These are phyloP conservation scores for Skeletonema menzelii DNA, from an alignment of 108 stramenopile species.

Conservation along the genomic window DNA sequence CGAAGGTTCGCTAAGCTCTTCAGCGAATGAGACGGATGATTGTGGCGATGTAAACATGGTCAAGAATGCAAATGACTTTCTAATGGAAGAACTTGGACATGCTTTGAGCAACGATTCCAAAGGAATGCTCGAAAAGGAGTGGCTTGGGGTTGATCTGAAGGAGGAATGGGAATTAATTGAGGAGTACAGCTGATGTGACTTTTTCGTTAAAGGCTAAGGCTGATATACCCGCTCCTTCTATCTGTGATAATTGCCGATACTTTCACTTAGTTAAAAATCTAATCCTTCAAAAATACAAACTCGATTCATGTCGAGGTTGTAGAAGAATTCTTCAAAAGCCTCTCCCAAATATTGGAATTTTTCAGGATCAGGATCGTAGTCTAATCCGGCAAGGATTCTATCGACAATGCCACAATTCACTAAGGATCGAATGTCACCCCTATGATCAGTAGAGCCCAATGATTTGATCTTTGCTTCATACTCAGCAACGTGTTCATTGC, in stretches of 20 bases:
- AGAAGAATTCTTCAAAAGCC: constrained; percentile 6
- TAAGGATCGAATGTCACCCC: not conserved
- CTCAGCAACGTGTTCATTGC: not conserved
- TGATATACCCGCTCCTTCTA: no score
- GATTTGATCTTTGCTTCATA: not conserved
- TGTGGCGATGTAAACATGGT: no score
- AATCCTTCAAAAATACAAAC: not conserved
- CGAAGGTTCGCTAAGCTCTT: not conserved
- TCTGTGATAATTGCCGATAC: no score
- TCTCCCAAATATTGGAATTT: not conserved
- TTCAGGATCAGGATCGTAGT: not conserved
- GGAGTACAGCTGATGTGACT: not conserved
- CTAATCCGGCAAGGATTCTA: not conserved
- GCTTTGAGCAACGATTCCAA: constrained; percentile 12
- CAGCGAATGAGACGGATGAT: not conserved
- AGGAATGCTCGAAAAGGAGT: constrained; percentile 24
- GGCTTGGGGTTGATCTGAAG: constrained; percentile 18
- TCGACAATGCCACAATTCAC: not conserved
- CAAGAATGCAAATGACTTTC: constrained; percentile 20
- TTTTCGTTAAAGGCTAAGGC: no score
- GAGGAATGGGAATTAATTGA: constrained; percentile 31
- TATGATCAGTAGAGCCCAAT: not conserved
- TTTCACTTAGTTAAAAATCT: no score
- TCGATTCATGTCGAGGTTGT: constrained; percentile 1
- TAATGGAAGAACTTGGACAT: constrained; percentile 20